These are phyloP conservation scores for Delonix regia DNA, from an alignment of 306 rosid species.

Conservation along the genomic window DNA sequence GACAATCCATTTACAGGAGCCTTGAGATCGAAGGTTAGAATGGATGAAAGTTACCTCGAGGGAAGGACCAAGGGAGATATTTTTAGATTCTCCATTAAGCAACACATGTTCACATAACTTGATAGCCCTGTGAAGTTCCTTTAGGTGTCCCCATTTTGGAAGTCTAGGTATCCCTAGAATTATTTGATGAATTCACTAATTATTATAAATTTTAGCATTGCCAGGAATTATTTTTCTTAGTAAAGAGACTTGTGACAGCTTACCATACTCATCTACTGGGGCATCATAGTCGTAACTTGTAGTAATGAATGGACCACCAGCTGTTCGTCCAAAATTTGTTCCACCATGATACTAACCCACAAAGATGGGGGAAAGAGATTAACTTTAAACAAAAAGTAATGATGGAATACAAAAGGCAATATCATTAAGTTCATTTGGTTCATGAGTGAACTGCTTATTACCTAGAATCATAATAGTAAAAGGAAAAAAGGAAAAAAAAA, in stretches of 20 bases:
- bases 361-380: conserved; percentile 22
- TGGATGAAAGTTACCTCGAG: conserved; percentile 65
- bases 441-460: conserved; percentile 12
- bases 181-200: conserved; percentile 24
- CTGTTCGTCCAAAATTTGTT: conserved; percentile 94
- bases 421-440: neutral
- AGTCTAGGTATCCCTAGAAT: conserved; percentile 77
- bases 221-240: neutral
- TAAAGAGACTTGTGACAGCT: conserved; percentile 24
- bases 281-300: conserved; percentile 99
- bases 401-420: conserved; percentile 19
- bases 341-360: conserved; percentile 87
- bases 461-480: neutral
- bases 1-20: conserved; percentile 22
- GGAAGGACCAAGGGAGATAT: conserved; percentile 70
- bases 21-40: conserved; percentile 24
- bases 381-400: conserved; percentile 27
- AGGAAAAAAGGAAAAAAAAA: neutral
- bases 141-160: conserved; percentile 98
- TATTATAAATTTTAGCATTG: conserved; percentile 14
- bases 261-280: conserved; percentile 95
- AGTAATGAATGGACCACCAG: conserved; percentile 97
- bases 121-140: conserved; percentile 87
- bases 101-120: conserved; percentile 70
- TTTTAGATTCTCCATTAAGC: conserved; percentile 61